These are phyloP conservation scores for Mortierella sp. DNA, from an alignment of 371 early-diverging fungal genomes.

Conservation along the genomic window DNA sequence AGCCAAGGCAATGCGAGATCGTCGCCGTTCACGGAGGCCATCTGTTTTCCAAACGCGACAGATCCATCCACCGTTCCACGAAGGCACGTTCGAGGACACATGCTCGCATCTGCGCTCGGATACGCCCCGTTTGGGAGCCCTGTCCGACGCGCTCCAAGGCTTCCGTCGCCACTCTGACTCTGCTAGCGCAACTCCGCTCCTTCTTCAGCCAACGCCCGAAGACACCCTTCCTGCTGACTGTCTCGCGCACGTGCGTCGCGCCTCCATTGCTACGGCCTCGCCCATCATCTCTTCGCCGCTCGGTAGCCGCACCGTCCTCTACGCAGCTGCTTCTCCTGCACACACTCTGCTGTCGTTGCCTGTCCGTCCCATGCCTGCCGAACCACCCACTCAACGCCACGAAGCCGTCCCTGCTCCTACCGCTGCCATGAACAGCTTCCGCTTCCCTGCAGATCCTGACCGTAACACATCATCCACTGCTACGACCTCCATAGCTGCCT, in stretches of 20 bases:
- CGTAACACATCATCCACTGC: not conserved
- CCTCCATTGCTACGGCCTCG: conserved; percentile 39
- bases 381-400: not conserved
- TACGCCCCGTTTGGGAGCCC: not conserved
- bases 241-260: conserved; percentile 22
- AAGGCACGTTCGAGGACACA: conserved; percentile 35
- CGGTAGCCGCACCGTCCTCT: conserved; percentile 34
- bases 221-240: conserved; percentile 2
- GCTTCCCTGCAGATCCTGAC: conserved; percentile 25
- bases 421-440: conserved; percentile 35
- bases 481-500: not conserved
- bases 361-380: conserved; percentile 1
- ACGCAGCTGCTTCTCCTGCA: conserved; percentile 30
- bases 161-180: conserved; percentile 37
- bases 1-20: not conserved
- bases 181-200: conserved; percentile 6
- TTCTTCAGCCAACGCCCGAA: not conserved
- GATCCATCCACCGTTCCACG: conserved; percentile 24
- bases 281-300: conserved; percentile 28
- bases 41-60: conserved; percentile 20
- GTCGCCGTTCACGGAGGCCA: too few relatives aligned
- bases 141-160: conserved; percentile 2
- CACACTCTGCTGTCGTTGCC: conserved; percentile 40
- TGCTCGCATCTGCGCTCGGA: conserved; percentile 30
- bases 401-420: conserved; percentile 7